These are phyloP conservation scores for Globisporangium alternatum DNA, from an alignment of 352 stramenopile genomes.

Conservation along the genomic window DNA sequence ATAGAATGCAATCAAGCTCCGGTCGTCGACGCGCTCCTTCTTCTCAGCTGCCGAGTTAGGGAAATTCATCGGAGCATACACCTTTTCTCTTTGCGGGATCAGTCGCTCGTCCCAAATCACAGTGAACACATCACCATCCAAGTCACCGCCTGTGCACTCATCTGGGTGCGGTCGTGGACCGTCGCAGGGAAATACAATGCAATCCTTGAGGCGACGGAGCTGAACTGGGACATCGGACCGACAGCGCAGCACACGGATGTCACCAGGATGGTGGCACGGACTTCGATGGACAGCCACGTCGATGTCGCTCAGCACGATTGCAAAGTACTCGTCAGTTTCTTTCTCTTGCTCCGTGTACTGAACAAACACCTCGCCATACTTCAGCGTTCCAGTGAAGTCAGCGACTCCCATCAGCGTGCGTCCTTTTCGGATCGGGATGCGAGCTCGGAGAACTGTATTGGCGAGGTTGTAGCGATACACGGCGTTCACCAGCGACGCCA, in stretches of 20 bases:
- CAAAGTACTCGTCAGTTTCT: slow-evolving; percentile 14
- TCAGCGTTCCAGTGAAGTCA: slow-evolving; percentile 67
- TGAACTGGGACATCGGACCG: slow-evolving; percentile 40
- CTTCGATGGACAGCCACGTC: slow-evolving; percentile 71
- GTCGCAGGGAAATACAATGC: slow-evolving; percentile 74
- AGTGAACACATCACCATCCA: slow-evolving; percentile 79
- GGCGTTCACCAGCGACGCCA: slow-evolving; percentile 47
- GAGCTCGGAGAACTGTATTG: slow-evolving; percentile 70
- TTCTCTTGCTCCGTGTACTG: slow-evolving; percentile 60
- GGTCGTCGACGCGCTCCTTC: slow-evolving; percentile 36
- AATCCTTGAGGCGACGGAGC: slow-evolving; percentile 53
- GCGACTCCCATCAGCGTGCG: slow-evolving; percentile 77
- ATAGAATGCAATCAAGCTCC: slow-evolving; percentile 65
- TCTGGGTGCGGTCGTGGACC: slow-evolving; percentile 69
- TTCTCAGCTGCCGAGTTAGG: slow-evolving; percentile 21
- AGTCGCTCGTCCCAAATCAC: slow-evolving; percentile 81
- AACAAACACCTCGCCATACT: slow-evolving; percentile 76
- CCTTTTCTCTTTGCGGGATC: slow-evolving; percentile 41
- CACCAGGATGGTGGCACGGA: slow-evolving; percentile 74
- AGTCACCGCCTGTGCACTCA: slow-evolving; percentile 76
- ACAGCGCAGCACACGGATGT: slow-evolving; percentile 67
- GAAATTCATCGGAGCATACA: slow-evolving; percentile 50
- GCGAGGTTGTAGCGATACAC: slow-evolving; percentile 69
- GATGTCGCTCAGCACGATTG: slow-evolving; percentile 30
- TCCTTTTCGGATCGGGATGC: slow-evolving; percentile 68